Evolutionary conservation across 2,329 filamentous ascomycete genomes (phyloP).

Genomic region (Juglanconis juglandina): DNA sequence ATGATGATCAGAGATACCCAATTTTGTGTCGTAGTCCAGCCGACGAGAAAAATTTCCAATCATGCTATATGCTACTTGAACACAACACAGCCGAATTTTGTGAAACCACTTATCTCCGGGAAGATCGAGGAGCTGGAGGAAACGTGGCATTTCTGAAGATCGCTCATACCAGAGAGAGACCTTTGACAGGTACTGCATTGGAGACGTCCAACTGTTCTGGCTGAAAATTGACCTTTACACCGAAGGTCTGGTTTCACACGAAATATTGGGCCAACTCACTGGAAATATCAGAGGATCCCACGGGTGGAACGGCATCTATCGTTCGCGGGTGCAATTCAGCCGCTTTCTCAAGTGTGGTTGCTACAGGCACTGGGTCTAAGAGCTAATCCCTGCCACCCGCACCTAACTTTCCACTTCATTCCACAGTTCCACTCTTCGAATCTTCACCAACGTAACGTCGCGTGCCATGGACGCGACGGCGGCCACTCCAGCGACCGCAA

Average conservation of each 20-base stretch:
- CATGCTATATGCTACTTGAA: not conserved
- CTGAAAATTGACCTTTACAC: too few relatives aligned
- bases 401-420: not conserved
- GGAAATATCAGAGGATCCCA: too few relatives aligned
- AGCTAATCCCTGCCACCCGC: constrained; percentile 1
- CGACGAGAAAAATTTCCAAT: not conserved
- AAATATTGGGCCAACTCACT: too few relatives aligned
- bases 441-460: not conserved
- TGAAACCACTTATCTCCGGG: not conserved
- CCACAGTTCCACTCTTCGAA: not conserved
- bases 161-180: too few relatives aligned
- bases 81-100: not conserved
- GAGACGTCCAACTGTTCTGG: too few relatives aligned
- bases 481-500: not conserved
- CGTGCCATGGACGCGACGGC: constrained; percentile 7
- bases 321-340: too few relatives aligned
- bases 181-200: too few relatives aligned
- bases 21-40: not conserved
- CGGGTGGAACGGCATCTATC: too few relatives aligned
- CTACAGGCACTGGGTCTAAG: not conserved
- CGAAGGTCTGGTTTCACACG: too few relatives aligned
- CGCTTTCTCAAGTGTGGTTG: not conserved
- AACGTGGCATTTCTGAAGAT: too few relatives aligned
- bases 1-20: constrained; percentile 2
- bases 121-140: too few relatives aligned